Percentiles rank a stretch among this genome's conserved stretches.
Evolutionary conservation across 2,329 filamentous ascomycete genomes (phyloP).

Genomic region (Cladophialophora yegresii): DNA sequence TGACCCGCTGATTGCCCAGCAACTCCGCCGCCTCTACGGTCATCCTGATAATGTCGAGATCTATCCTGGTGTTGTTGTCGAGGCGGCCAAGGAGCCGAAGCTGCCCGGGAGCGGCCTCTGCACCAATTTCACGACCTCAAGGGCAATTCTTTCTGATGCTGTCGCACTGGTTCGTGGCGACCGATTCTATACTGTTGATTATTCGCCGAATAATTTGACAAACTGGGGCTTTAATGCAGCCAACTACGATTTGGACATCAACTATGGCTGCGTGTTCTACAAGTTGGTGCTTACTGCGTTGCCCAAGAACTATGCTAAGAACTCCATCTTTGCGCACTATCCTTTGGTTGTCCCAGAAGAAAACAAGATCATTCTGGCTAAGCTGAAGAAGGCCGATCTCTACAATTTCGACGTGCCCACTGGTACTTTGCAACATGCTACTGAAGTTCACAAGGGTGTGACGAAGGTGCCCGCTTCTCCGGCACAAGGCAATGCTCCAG

Average conservation of each 20-base stretch:
- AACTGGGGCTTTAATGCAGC: slow-evolving; percentile 50
- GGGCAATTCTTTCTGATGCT: slow-evolving; percentile 50
- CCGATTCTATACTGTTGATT: slow-evolving; percentile 50
- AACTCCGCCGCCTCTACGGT: slow-evolving; percentile 52
- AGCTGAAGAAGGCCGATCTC: slow-evolving; percentile 44
- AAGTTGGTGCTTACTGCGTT: slow-evolving; percentile 54
- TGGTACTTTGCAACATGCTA: slow-evolving; percentile 40
- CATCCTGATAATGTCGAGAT: slow-evolving; percentile 58
- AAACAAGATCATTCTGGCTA: slow-evolving; percentile 48
- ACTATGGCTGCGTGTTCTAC: slow-evolving; percentile 55
- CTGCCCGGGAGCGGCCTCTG: slow-evolving; percentile 53
- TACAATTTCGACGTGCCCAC: slow-evolving; percentile 45
- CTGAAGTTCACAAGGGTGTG: slow-evolving; percentile 49
- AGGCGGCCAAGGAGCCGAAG: slow-evolving; percentile 58
- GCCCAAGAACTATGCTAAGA: slow-evolving; percentile 50
- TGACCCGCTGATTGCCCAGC: slow-evolving; percentile 51
- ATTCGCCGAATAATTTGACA: slow-evolving; percentile 47
- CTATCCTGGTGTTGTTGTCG: slow-evolving; percentile 60
- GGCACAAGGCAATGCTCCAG: background rate
- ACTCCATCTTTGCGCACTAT: slow-evolving; percentile 55
- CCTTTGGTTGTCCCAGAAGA: slow-evolving; percentile 53
- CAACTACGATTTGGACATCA: slow-evolving; percentile 46
- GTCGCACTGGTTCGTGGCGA: slow-evolving; percentile 50
- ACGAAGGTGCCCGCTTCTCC: background rate
- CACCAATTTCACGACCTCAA: slow-evolving; percentile 49